These are phyloP conservation scores for Rhizopogon rudus DNA, from an alignment of 768 basidiomycete genomes.

Conservation along the genomic window DNA sequence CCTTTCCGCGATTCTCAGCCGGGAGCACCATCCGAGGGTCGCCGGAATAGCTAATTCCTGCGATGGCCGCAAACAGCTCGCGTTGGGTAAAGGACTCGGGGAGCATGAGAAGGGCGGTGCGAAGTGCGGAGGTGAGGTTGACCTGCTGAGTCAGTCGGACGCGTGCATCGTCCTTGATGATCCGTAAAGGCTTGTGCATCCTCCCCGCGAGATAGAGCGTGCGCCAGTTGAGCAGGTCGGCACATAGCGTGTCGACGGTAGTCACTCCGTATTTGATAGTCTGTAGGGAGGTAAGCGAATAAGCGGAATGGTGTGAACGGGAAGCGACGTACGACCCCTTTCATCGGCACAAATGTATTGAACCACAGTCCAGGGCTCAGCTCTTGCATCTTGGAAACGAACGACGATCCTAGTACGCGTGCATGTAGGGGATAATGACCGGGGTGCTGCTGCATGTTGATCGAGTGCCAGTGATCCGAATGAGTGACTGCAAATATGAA, in stretches of 20 bases:
- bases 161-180: constrained; percentile 89
- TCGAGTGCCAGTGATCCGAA: constrained; percentile 88
- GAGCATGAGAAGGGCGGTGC: constrained; percentile 84
- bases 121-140: constrained; percentile 87
- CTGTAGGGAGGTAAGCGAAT: constrained; percentile 33
- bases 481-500: constrained; percentile 97
- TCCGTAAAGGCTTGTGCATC: constrained; percentile 95
- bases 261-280: constrained; percentile 97
- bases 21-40: constrained; percentile 94
- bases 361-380: constrained; percentile 91
- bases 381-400: constrained; percentile 75
- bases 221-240: constrained; percentile 90
- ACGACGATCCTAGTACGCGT: constrained; percentile 76
- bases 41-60: constrained; percentile 81
- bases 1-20: constrained; percentile 91
- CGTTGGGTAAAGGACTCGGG: constrained; percentile 79
- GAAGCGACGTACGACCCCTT: constrained; percentile 65
- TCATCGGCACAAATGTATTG: constrained; percentile 82
- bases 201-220: constrained; percentile 91
- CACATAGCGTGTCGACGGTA: constrained; percentile 82
- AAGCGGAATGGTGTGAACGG: neutral
- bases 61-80: constrained; percentile 80
- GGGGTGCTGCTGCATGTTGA: constrained; percentile 91
- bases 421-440: constrained; percentile 88
- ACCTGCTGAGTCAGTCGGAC: constrained; percentile 90